These are phyloP conservation scores for Beauveria varroae DNA, from an alignment of 2,329 filamentous ascomycete genomes.

Conservation along the genomic window DNA sequence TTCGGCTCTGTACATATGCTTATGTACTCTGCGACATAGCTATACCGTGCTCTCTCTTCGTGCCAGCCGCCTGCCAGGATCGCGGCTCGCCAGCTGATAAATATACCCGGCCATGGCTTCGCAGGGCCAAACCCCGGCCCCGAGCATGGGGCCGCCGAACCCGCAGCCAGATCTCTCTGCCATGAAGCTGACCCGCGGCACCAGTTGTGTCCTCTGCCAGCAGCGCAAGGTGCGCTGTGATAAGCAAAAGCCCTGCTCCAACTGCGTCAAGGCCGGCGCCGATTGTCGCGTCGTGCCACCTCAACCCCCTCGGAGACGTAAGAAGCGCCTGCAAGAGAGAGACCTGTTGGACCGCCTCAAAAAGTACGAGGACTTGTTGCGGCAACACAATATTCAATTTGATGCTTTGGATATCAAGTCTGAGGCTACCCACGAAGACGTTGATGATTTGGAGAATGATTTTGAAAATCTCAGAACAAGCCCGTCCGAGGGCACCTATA, in stretches of 20 bases:
- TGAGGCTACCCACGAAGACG: constrained; percentile 36
- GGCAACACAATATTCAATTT: constrained; percentile 60
- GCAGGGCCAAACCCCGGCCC: constrained; percentile 3
- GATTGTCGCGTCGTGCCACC: constrained; percentile 55
- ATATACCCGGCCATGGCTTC: constrained; percentile 8
- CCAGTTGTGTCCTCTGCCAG: constrained; percentile 65
- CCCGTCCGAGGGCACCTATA: constrained; percentile 34
- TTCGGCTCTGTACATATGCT: not conserved
- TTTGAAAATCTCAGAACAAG: constrained; percentile 48
- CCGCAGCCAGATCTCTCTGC: constrained; percentile 32
- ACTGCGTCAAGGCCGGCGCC: constrained; percentile 55
- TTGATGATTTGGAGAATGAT: constrained; percentile 49
- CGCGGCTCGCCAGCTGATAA: not conserved
- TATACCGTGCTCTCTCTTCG: not conserved
- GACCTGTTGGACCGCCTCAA: constrained; percentile 63
- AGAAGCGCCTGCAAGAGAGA: constrained; percentile 60
- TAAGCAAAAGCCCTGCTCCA: constrained; percentile 62
- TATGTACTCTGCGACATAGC: not conserved
- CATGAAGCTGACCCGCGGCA: constrained; percentile 50
- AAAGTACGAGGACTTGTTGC: constrained; percentile 59
- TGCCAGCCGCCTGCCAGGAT: not conserved
- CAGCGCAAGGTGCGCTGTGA: constrained; percentile 71
- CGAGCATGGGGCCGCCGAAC: constrained; percentile 3
- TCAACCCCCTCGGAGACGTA: constrained; percentile 48
- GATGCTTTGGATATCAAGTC: constrained; percentile 18